Evolutionary conservation across 129 eudicot genomes (phyloP), one percentile per base, ranked within the genome.

Genomic region (Ambrosia artemisiifolia): DNA sequence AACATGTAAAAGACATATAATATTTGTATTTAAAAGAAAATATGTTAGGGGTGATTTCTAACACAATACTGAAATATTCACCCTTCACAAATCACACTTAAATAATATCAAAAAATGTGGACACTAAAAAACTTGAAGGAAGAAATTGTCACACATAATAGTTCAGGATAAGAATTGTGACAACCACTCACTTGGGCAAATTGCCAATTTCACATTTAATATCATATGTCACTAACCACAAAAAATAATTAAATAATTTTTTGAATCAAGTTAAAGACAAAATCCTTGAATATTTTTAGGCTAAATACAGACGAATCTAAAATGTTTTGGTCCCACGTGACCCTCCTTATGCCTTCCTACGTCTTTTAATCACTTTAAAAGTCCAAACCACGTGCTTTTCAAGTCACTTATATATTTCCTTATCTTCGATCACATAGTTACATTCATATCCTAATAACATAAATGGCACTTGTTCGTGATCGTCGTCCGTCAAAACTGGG

Each of bases 401-500:
- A 79, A 57, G 44, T 20, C 57, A 57, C 64, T 71, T 73, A 46
- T 73, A 66, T 67, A 54, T 40, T 2, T 35, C 16, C 65, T 20
- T n/a, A 44, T 24, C 60, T 14, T 63, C 11, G 59, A 16, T 24
- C 1, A 1, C 28, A 24, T 24, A 24, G 28, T 24, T 24, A 24
- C 28, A 24, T 24, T 24, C 28, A 24, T 24, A 24, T 24, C 28
- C 33, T 4, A 3, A 42, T 24, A 8, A 0, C n/a, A 65, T 36
- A 49, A 30, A 91, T 92, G 97, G 96, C 93, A 38, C 65, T 92
- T 0, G 97, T 86, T 34, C 88, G 92, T 13, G 87, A 85, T 35
- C 94, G 96, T 81, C 90, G 96, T 13, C 97, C 85, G 51, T 71
- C 88, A n/a, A 92, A 83, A 42, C 94, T 92, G 69, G 83, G 87